Percentiles rank a stretch among this genome's conserved stretches.
These are phyloP conservation scores for Pleurotus pulmonarius DNA, from an alignment of 768 basidiomycete species.

Conservation along the genomic window DNA sequence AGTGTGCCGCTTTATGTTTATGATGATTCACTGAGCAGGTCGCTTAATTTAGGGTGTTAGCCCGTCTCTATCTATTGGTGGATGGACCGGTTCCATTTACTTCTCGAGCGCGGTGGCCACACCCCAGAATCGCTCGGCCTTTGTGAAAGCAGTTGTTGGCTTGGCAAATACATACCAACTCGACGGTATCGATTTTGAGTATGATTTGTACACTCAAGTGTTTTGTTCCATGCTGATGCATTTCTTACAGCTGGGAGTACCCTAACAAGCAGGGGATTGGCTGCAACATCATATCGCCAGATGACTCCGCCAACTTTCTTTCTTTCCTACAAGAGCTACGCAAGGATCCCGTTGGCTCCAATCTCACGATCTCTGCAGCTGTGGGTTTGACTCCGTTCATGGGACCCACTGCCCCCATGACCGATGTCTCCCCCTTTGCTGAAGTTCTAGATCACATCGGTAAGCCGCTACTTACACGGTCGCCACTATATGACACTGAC, in stretches of 20 bases:
- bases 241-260: conserved; percentile 75
- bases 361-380: conserved; percentile 56
- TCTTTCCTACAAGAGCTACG: conserved; percentile 75
- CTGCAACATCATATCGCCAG: conserved; percentile 59
- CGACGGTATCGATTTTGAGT: conserved; percentile 60
- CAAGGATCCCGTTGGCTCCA: conserved; percentile 42
- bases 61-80: conserved; percentile 61
- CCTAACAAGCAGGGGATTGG: conserved; percentile 66
- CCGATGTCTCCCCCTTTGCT: conserved; percentile 71
- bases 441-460: conserved; percentile 50
- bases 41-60: conserved; percentile 44
- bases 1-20: background rate
- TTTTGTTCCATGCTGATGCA: background rate
- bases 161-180: conserved; percentile 51
- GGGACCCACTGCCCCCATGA: conserved; percentile 41
- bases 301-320: conserved; percentile 78
- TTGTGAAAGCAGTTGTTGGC: conserved; percentile 52
- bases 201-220: conserved; percentile 13
- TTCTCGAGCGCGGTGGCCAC: conserved; percentile 65
- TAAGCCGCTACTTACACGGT: background rate
- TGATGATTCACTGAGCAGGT: background rate
- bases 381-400: conserved; percentile 37
- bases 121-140: conserved; percentile 53
- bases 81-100: conserved; percentile 62
- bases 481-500: background rate